These are phyloP conservation scores for Brettanomyces sp. DNA, from an alignment of 805 yeast species.

Conservation along the genomic window DNA sequence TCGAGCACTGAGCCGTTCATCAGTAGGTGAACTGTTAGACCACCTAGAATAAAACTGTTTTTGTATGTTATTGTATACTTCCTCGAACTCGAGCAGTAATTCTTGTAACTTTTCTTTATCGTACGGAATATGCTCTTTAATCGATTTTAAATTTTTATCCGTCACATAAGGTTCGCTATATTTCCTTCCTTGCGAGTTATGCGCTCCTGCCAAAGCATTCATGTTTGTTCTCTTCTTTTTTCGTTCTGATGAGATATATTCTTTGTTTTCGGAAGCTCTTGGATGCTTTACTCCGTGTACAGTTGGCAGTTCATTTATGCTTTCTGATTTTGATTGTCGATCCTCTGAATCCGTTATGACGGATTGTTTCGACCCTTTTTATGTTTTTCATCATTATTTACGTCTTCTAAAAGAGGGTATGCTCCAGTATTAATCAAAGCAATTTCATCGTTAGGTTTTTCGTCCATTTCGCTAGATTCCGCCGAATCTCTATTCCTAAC, in stretches of 20 bases:
- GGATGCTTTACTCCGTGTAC: neutral
- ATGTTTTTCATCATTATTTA: no score
- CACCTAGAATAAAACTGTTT: conserved; percentile 16
- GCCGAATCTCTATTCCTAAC: neutral
- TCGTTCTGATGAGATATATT: neutral
- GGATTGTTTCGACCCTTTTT: no score
- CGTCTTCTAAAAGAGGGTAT: no score
- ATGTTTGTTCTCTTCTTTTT: neutral
- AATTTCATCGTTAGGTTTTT: neutral
- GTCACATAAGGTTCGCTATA: conserved; percentile 9
- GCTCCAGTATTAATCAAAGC: no score
- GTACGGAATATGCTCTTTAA: conserved; percentile 7
- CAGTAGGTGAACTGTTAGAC: conserved; percentile 10
- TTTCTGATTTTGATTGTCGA: no score
- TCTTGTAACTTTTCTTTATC: conserved; percentile 5
- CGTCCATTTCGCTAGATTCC: neutral
- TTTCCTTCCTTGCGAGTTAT: no score
- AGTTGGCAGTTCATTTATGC: no score
- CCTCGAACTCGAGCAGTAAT: conserved; percentile 12
- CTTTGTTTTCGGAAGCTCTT: neutral
- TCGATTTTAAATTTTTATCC: conserved; percentile 10
- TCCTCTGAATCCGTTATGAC: no score
- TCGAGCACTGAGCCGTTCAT: conserved; percentile 9
- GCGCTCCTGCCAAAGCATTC: no score
- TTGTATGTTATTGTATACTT: conserved; percentile 15